These are phyloP conservation scores for Rutidosis leptorrhynchoides DNA, from an alignment of 129 eudicot species.

Conservation along the genomic window DNA sequence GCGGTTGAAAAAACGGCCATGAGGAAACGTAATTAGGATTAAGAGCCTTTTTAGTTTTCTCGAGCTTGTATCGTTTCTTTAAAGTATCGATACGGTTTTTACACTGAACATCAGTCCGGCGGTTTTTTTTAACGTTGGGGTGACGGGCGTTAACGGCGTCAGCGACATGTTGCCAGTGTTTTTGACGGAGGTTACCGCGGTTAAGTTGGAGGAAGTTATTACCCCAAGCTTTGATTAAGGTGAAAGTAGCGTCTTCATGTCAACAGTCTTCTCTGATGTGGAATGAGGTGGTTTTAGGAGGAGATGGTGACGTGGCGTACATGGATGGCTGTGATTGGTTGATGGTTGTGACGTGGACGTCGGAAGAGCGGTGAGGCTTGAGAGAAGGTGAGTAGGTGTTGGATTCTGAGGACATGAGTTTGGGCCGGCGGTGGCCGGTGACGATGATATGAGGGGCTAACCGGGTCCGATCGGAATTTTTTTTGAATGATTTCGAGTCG, in stretches of 20 bases:
- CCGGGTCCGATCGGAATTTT: background rate
- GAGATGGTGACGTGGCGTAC: background rate
- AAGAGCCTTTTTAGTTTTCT: constrained; percentile 44
- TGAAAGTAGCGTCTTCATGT: constrained; percentile 63
- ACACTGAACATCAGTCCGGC: constrained; percentile 68
- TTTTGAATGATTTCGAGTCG: background rate
- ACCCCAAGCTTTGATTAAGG: constrained; percentile 77
- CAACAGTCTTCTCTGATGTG: constrained; percentile 53
- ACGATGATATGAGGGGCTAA: background rate
- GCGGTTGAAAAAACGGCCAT: constrained; percentile 65
- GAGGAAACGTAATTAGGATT: constrained; percentile 36
- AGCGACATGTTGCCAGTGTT: constrained; percentile 76
- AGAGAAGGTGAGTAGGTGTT: background rate
- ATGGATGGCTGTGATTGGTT: background rate
- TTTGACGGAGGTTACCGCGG: constrained; percentile 64
- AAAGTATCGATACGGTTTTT: constrained; percentile 78
- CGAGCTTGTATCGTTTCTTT: constrained; percentile 74
- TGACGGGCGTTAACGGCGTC: constrained; percentile 62
- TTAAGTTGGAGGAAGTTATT: constrained; percentile 44
- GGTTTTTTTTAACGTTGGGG: constrained; percentile 40
- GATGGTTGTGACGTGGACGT: background rate
- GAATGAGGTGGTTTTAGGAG: background rate
- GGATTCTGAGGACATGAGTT: background rate
- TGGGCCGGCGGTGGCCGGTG: background rate
- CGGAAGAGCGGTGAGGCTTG: background rate